Base-by-base conservation (phyloP, 176 grass and related monocot genomes). In the Aegilops sharonensis region DNA sequence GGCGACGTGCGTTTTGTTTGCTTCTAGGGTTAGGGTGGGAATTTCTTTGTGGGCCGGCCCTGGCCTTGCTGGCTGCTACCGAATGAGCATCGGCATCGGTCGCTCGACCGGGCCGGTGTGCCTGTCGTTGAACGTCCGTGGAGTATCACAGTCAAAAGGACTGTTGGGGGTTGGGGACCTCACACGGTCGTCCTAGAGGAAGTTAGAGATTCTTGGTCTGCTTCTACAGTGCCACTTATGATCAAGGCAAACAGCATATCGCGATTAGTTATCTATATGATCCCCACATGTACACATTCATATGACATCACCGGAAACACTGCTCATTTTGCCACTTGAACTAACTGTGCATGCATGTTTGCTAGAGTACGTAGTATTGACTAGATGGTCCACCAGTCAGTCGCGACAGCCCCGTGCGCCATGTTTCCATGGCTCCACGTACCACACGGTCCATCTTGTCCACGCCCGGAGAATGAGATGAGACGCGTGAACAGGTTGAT, bases 301-400 rank as follows among this genome's bases (percentile, higher is more conserved):
- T 8, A 68, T 64, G 86, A n/a, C 67, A 24, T 35, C 31, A 76
- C 56, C 30, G 4, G 68, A 14, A 80, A 31, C 56, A 71, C 23
- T 64, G 6, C 4, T 71, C 47, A 2, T 50, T 50, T 15, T 50
- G 47, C 47, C 47, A 15, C 14, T 68, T n/a, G 30, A 64, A n/a
- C 47, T 17, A 42, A 40, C 34, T 79, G 7, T 63, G 61, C 39
- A 12, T 65, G 37, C 39, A 12, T 47, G 24, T 45, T 42, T 24
- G 23, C 37, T 65, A 8, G 42, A 42, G 40, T 45, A n/a, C 12
- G 11, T 20, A 50, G 45, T 50, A 79, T 62, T 42, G 15, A 54
- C 34, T 27, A 27, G 25, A 14, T 74, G 54, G 23, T 68, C 76
- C 87, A 59, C 77, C 64, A 6, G 68, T 74, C 82, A 80, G 67